A percentile compares a stretch with the other conserved stretches of the same genome.
Conservation (phyloP, 192 early-diverging fungal genomes). For the Backusella tarrabulga region DNA sequence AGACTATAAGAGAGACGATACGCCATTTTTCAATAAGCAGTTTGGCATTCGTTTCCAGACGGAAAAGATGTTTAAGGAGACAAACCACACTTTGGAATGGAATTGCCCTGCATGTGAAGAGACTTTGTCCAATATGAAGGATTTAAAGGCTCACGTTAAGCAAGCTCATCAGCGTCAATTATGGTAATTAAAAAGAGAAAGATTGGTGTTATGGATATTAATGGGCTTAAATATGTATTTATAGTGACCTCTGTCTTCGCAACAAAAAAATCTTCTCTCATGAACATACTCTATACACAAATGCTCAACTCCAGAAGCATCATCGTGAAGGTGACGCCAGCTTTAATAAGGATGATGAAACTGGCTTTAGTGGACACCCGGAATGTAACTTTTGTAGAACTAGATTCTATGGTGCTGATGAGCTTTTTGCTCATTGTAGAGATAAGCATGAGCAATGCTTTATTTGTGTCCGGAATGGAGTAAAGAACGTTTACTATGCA, state of each 20-base stretch:
- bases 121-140: constrained; percentile 73
- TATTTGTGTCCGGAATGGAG: constrained; percentile 72
- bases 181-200: constrained; percentile 57
- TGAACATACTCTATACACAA: constrained; percentile 86
- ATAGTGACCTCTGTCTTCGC: constrained; percentile 83
- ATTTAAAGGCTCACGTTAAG: constrained; percentile 80
- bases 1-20: constrained; percentile 45
- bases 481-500: constrained; percentile 82
- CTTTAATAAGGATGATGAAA: constrained; percentile 47
- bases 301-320: constrained; percentile 74
- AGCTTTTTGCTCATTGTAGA: constrained; percentile 91
- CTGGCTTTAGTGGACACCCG: constrained; percentile 84
- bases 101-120: constrained; percentile 91
- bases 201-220: neutral
- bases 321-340: constrained; percentile 64
- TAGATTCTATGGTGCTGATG: constrained; percentile 87
- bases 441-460: constrained; percentile 93
- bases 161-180: constrained; percentile 71
- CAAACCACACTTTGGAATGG: constrained; percentile 70
- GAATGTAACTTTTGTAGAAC: constrained; percentile 85
- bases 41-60: constrained; percentile 76
- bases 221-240: neutral
- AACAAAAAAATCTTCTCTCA: constrained; percentile 93
- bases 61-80: constrained; percentile 71
- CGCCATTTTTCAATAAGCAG: constrained; percentile 64